Evolutionary conservation across 768 basidiomycete species (phyloP).

Genomic region (Boletus eberwhitei): DNA sequence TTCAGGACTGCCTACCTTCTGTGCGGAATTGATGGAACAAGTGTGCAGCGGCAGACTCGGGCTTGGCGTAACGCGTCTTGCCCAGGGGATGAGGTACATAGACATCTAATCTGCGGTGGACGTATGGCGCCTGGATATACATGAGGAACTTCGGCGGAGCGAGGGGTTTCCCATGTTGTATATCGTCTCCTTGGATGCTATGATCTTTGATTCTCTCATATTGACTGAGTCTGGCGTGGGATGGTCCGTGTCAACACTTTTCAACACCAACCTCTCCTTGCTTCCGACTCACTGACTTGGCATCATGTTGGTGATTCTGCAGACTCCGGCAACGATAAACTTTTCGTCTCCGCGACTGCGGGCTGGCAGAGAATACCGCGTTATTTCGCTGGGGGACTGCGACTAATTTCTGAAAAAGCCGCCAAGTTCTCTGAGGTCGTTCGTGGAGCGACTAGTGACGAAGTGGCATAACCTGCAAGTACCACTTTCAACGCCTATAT

Average conservation of each 20-base stretch:
- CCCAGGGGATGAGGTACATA: slow-evolving; percentile 11
- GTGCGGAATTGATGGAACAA: not conserved
- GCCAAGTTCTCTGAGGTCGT: too few relatives aligned
- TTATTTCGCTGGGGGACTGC: too few relatives aligned
- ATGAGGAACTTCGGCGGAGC: slow-evolving; percentile 2
- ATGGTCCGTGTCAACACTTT: not conserved
- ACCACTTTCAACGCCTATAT: too few relatives aligned
- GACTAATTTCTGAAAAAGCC: too few relatives aligned
- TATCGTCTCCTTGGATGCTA: slow-evolving; percentile 21
- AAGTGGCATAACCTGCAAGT: too few relatives aligned
- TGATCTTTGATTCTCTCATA: slow-evolving; percentile 12
- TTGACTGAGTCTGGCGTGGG: not conserved
- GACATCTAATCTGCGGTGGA: slow-evolving; percentile 17
- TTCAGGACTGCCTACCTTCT: not conserved
- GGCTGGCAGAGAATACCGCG: too few relatives aligned
- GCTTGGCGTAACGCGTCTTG: slow-evolving; percentile 8
- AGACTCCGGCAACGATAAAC: not conserved
- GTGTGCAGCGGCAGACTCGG: not conserved
- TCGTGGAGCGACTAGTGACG: too few relatives aligned
- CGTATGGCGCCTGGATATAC: slow-evolving; percentile 10
- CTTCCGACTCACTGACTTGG: not conserved
- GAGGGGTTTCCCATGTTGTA: slow-evolving; percentile 12
- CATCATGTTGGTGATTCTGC: not conserved
- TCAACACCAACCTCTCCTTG: not conserved
- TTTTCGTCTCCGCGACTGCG: too few relatives aligned